Evolutionary conservation across 2,329 filamentous ascomycete genomes (phyloP).

Genomic region (Fusarium newnesense): DNA sequence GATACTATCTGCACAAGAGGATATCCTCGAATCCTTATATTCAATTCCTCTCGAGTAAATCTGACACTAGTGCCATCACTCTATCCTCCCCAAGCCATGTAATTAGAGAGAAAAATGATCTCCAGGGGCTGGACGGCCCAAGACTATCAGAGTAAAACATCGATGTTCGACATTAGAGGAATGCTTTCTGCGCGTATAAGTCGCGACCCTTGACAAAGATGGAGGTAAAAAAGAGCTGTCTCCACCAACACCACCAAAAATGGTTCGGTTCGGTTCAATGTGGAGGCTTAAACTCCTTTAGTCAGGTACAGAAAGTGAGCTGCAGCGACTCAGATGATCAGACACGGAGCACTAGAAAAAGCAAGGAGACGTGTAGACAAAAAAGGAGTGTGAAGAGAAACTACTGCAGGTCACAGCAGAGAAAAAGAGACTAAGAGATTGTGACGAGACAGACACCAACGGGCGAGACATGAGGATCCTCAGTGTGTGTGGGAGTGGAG

Average conservation of each 20-base stretch:
- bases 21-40: conserved; percentile 36
- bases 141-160: conserved; percentile 28
- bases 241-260: conserved; percentile 11
- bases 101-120: conserved; percentile 21
- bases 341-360: conserved; percentile 18
- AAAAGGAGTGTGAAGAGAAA: conserved; percentile 25
- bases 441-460: conserved; percentile 29
- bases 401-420: neutral
- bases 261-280: neutral
- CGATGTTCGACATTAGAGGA: conserved; percentile 29
- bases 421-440: conserved; percentile 13
- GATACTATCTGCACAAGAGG: conserved; percentile 24
- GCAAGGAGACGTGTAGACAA: conserved; percentile 6
- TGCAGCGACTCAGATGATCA: conserved; percentile 34
- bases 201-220: conserved; percentile 28
- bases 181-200: conserved; percentile 35
- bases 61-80: conserved; percentile 9
- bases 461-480: conserved; percentile 29
- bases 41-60: conserved; percentile 30
- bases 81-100: conserved; percentile 26
- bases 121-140: conserved; percentile 32
- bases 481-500: neutral
- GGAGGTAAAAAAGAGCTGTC: neutral
- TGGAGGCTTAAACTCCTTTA: conserved; percentile 3
- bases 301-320: conserved; percentile 22